Percentiles rank a stretch among this genome's conserved stretches.
These are phyloP conservation scores for Dianthus caryophyllus DNA, from an alignment of 148 eudicot genomes.

Conservation along the genomic window DNA sequence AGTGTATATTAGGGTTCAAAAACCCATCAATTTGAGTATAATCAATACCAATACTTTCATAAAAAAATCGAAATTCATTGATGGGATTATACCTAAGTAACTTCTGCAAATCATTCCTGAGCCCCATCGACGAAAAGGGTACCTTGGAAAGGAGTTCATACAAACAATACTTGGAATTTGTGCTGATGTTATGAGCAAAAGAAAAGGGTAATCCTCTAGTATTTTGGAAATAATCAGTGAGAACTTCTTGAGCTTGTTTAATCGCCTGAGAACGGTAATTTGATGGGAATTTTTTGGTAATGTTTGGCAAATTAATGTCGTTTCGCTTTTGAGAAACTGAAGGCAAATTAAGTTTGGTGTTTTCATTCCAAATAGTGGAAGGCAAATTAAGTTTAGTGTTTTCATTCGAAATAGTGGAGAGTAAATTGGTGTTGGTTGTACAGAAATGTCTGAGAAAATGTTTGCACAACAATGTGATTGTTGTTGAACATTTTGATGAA, in stretches of 20 bases:
- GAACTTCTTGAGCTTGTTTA: conserved; percentile 38
- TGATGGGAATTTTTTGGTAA: conserved; percentile 36
- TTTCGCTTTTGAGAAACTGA: too few species aligned
- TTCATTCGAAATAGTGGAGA: too few species aligned
- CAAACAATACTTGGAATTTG: conserved; percentile 35
- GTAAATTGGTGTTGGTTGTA: too few species aligned
- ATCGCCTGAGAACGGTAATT: conserved; percentile 36
- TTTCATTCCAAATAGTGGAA: too few species aligned
- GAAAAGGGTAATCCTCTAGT: conserved; percentile 52
- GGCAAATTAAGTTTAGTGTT: too few species aligned
- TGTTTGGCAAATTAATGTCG: conserved; percentile 18
- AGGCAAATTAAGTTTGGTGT: too few species aligned
- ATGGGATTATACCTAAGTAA: conserved; percentile 69
- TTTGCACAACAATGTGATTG: not conserved
- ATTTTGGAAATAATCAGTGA: conserved; percentile 61
- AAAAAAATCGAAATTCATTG: conserved; percentile 67
- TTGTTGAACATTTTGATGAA: not conserved
- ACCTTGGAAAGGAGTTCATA: conserved; percentile 33
- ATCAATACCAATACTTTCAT: conserved; percentile 71
- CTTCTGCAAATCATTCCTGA: conserved; percentile 33
- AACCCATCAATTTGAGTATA: conserved; percentile 29
- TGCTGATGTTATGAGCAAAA: conserved; percentile 55
- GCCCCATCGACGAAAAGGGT: conserved; percentile 29
- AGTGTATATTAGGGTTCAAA: conserved; percentile 39
- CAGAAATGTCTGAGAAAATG: conserved; percentile 15